phyloP scores from a whole-genome alignment of 805 yeast species.

The Saturnispora quitensis region DNA sequence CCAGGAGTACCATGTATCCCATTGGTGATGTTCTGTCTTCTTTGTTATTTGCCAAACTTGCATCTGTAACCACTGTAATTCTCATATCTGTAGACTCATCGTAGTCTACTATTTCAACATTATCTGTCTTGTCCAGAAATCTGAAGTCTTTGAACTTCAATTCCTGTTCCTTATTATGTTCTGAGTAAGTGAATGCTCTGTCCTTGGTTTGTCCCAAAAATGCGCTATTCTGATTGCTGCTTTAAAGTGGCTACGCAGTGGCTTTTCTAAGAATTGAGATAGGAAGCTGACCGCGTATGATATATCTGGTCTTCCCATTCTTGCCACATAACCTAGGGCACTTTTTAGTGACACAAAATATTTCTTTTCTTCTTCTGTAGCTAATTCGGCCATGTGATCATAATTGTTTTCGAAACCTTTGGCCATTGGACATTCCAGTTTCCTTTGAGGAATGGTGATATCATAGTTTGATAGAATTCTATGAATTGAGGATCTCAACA shows the following conservation, averaged over 20 bases:
- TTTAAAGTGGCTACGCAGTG: not conserved
- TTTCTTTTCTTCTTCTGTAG: not conserved
- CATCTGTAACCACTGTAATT: not conserved
- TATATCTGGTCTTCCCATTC: not conserved
- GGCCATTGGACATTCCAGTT: not conserved
- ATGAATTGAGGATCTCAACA: not conserved
- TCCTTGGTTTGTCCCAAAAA: not conserved
- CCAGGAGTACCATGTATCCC: not conserved
- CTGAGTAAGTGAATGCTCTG: not conserved
- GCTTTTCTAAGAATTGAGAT: not conserved
- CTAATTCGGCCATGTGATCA: not conserved
- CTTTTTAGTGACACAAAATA: not conserved
- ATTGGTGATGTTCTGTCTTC: not conserved
- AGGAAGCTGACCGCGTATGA: not conserved
- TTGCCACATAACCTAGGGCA: not conserved
- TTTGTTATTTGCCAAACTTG: not conserved
- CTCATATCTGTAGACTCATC: not conserved
- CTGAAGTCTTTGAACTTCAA: not conserved
- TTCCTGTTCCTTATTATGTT: not conserved
- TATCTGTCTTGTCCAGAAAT: not conserved
- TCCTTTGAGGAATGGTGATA: not conserved
- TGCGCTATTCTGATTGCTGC: not conserved
- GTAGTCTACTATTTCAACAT: not conserved
- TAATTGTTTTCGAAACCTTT: not conserved
- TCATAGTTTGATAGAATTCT: not conserved